phyloP scores from a whole-genome alignment of 2,329 filamentous ascomycete species.

The Penicillium sp. region DNA sequence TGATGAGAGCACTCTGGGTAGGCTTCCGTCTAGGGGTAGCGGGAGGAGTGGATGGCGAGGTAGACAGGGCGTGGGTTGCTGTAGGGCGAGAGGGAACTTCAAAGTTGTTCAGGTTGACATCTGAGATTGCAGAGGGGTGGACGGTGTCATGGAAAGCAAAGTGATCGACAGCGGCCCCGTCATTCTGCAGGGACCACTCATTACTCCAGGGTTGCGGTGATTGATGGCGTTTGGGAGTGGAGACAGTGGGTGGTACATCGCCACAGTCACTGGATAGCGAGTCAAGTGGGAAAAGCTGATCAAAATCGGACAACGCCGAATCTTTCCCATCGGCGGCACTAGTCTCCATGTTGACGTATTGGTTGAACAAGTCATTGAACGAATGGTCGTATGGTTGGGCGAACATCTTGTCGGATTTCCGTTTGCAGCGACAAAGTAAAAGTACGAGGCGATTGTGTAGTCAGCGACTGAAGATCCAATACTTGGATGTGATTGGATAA shows the following conservation, averaged over 20 bases:
- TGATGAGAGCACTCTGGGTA: constrained; percentile 37
- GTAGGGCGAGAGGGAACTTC: constrained; percentile 31
- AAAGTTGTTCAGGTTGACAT: constrained; percentile 31
- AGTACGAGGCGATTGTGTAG: constrained; percentile 7
- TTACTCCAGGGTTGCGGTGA: constrained; percentile 54
- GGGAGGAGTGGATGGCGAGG: constrained; percentile 38
- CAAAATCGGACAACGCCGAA: constrained; percentile 49
- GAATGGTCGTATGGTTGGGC: constrained; percentile 50
- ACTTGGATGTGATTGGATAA: constrained; percentile 33
- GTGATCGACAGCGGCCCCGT: constrained; percentile 39
- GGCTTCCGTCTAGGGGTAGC: constrained; percentile 37
- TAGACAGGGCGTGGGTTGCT: constrained; percentile 21
- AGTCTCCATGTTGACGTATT: constrained; percentile 60
- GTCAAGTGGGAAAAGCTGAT: constrained; percentile 53
- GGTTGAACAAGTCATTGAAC: constrained; percentile 62
- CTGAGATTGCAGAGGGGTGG: constrained; percentile 37
- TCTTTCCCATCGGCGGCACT: constrained; percentile 50
- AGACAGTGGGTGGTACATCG: constrained; percentile 50
- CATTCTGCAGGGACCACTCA: constrained; percentile 53
- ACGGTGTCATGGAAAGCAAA: constrained; percentile 39
- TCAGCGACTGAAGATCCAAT: constrained; percentile 23
- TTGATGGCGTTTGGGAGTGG: constrained; percentile 44
- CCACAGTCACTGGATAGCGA: constrained; percentile 53
- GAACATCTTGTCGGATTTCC: constrained; percentile 51
- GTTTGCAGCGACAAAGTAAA: constrained; percentile 35